Evolutionary conservation across 192 early-diverging fungal species (phyloP).

Genomic region (Podochytrium sp.): DNA sequence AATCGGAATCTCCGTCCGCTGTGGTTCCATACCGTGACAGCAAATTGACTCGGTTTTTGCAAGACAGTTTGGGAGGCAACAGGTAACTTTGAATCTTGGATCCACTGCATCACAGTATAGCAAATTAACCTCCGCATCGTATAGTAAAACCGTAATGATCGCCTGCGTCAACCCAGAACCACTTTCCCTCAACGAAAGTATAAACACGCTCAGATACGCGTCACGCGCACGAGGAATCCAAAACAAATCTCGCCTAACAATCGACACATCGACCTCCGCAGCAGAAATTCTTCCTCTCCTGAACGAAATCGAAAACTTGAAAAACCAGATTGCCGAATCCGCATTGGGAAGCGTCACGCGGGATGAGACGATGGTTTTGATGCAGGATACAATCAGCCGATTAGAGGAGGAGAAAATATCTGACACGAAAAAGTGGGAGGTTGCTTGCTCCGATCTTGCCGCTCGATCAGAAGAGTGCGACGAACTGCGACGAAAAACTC

Average conservation of each 20-base stretch:
- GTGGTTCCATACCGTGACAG: slow-evolving; percentile 90
- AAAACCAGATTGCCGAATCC: slow-evolving; percentile 4
- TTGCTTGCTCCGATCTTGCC: too few relatives aligned
- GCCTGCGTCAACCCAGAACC: slow-evolving; percentile 85
- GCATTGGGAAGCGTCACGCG: background rate
- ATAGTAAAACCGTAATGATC: slow-evolving; percentile 83
- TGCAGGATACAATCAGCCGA: too few relatives aligned
- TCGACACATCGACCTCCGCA: background rate
- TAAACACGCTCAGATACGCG: slow-evolving; percentile 31
- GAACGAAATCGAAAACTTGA: slow-evolving; percentile 4
- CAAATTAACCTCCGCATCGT: background rate
- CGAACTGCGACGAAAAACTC: too few relatives aligned
- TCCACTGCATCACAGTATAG: too few relatives aligned
- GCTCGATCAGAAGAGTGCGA: too few relatives aligned
- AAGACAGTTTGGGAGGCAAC: slow-evolving; percentile 93
- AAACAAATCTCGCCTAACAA: slow-evolving; percentile 30
- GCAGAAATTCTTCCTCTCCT: slow-evolving; percentile 19
- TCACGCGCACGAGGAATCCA: slow-evolving; percentile 33
- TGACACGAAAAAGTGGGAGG: too few relatives aligned
- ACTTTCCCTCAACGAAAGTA: slow-evolving; percentile 60
- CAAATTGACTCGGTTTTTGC: slow-evolving; percentile 85
- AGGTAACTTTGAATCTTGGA: too few relatives aligned
- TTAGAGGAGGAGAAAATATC: too few relatives aligned
- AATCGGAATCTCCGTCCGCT: background rate
- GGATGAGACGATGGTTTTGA: background rate